phyloP scores from a whole-genome alignment of 257 asterid species.

The Ligustrum vulgare region DNA sequence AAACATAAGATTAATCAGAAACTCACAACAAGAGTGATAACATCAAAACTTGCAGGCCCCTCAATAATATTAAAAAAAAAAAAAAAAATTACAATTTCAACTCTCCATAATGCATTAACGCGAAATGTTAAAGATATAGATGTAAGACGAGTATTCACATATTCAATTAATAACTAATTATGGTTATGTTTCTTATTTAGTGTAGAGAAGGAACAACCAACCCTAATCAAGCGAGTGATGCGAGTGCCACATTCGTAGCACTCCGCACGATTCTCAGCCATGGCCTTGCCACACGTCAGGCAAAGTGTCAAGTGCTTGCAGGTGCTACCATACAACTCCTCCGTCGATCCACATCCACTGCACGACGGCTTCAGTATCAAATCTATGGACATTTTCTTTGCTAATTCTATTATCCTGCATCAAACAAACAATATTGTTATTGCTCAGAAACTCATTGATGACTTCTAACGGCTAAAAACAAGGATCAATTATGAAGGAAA shows the following conservation, averaged over 20 bases:
- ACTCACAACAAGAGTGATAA: background rate
- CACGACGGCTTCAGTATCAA: slow-evolving; percentile 84
- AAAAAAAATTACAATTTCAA: background rate
- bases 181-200: background rate
- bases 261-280: slow-evolving; percentile 70
- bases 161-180: background rate
- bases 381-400: slow-evolving; percentile 55
- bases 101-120: background rate
- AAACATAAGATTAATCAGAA: background rate
- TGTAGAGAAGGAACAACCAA: slow-evolving; percentile 24
- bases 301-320: slow-evolving; percentile 95
- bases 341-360: slow-evolving; percentile 76
- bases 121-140: background rate
- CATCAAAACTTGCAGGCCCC: background rate
- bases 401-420: slow-evolving; percentile 27
- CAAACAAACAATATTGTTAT: background rate
- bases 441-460: slow-evolving; percentile 5
- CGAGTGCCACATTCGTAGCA: slow-evolving; percentile 87
- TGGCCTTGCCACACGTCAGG: slow-evolving; percentile 69
- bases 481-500: background rate
- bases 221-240: slow-evolving; percentile 76
- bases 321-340: slow-evolving; percentile 78
- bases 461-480: background rate
- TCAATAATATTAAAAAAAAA: background rate
- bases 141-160: background rate